Percentiles rank a stretch among this genome's conserved stretches.
phyloP scores from a whole-genome alignment of 1,139 yeast genomes.

The Magnusiomyces clavatus region DNA sequence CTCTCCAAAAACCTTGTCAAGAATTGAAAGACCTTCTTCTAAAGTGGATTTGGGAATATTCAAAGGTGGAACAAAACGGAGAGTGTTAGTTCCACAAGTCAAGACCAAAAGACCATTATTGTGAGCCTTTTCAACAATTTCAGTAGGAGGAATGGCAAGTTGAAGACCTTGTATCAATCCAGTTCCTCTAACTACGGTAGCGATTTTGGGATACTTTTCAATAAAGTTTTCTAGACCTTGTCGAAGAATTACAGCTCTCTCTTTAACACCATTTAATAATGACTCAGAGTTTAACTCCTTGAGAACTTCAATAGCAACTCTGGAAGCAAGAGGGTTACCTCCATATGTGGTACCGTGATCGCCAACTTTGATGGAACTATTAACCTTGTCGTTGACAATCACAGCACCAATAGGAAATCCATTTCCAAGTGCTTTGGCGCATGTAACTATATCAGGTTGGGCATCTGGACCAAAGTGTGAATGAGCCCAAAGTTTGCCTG shows the following conservation, averaged over 20 bases:
- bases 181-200: constrained; percentile 63
- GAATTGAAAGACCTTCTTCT: constrained; percentile 49
- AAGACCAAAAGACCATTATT: constrained; percentile 75
- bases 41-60: constrained; percentile 67
- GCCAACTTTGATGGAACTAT: constrained; percentile 66
- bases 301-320: constrained; percentile 71
- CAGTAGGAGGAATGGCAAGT: constrained; percentile 58
- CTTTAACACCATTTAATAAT: constrained; percentile 52
- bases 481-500: constrained; percentile 94
- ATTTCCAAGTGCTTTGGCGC: constrained; percentile 94
- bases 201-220: constrained; percentile 48
- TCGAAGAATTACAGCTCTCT: constrained; percentile 49
- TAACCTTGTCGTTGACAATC: constrained; percentile 73
- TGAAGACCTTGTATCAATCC: constrained; percentile 84
- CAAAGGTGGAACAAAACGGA: constrained; percentile 88
- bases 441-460: constrained; percentile 88
- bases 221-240: constrained; percentile 46
- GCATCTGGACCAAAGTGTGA: constrained; percentile 61
- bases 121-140: constrained; percentile 59
- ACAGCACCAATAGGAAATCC: constrained; percentile 98
- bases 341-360: constrained; percentile 99
- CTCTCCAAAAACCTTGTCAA: constrained; percentile 7
- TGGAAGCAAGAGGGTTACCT: constrained; percentile 88
- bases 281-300: constrained; percentile 53
- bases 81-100: constrained; percentile 85